Evolutionary conservation across 805 yeast species (phyloP).

Genomic region (Kurtzmaniella cleridarum): DNA sequence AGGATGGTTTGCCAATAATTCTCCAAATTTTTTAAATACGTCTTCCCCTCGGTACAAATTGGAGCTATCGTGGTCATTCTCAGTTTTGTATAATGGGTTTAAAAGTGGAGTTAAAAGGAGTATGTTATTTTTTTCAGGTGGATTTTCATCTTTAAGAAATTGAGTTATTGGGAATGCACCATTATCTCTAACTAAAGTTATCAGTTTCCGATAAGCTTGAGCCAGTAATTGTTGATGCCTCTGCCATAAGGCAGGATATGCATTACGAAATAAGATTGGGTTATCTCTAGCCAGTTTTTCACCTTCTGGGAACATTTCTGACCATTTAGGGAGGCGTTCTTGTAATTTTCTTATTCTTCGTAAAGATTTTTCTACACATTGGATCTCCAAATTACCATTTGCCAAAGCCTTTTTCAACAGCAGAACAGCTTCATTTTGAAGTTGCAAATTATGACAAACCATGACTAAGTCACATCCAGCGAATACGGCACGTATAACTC

Average conservation of each 20-base stretch:
- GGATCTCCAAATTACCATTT: slow-evolving; percentile 41
- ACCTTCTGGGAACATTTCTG: slow-evolving; percentile 34
- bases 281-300: slow-evolving; percentile 19
- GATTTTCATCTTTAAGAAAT: slow-evolving; percentile 9
- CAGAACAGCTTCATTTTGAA: slow-evolving; percentile 53
- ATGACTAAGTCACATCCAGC: slow-evolving; percentile 63
- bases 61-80: slow-evolving; percentile 5
- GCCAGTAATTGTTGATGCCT: slow-evolving; percentile 40
- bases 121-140: slow-evolving; percentile 19
- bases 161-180: slow-evolving; percentile 45
- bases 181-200: slow-evolving; percentile 51
- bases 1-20: slow-evolving; percentile 34
- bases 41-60: slow-evolving; percentile 42
- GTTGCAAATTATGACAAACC: slow-evolving; percentile 51
- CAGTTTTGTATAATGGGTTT: slow-evolving; percentile 28
- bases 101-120: slow-evolving; percentile 34
- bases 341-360: slow-evolving; percentile 41
- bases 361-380: slow-evolving; percentile 33
- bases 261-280: slow-evolving; percentile 19
- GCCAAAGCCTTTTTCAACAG: slow-evolving; percentile 32
- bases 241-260: slow-evolving; percentile 28
- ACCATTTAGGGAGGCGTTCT: slow-evolving; percentile 39
- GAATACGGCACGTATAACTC: slow-evolving; percentile 53
- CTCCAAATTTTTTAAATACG: slow-evolving; percentile 49
- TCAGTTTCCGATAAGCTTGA: slow-evolving; percentile 44